Evolutionary conservation across 208 protist genomes (phyloP).

Genomic region (Acanthamoeba castellanii): DNA sequence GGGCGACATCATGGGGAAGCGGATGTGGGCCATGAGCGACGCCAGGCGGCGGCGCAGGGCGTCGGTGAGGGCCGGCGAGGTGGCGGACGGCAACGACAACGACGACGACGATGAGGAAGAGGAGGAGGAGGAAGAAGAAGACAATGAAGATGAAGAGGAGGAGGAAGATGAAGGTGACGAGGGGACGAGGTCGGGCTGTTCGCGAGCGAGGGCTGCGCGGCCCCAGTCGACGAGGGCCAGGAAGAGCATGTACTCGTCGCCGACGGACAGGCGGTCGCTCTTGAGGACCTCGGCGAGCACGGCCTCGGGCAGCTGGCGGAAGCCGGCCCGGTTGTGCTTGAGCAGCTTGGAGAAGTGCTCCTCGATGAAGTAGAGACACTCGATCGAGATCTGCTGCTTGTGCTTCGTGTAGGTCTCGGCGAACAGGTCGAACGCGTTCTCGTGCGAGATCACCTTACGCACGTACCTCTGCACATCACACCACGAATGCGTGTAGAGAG

Average conservation of each 20-base stretch:
- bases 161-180: background rate
- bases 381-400: conserved; percentile 59
- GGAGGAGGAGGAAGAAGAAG: background rate
- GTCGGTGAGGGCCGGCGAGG: background rate
- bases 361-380: conserved; percentile 64
- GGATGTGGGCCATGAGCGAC: background rate
- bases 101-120: background rate
- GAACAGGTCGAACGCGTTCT: conserved; percentile 51
- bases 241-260: conserved; percentile 59
- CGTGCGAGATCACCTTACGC: conserved; percentile 22
- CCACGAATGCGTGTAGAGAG: no score
- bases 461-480: background rate
- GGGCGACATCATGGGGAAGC: conserved; percentile 30
- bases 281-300: conserved; percentile 20
- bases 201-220: background rate
- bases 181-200: background rate
- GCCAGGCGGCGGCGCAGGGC: background rate
- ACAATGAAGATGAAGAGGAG: background rate
- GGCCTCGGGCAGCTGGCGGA: conserved; percentile 37
- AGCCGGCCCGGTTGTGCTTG: conserved; percentile 26
- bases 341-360: conserved; percentile 50
- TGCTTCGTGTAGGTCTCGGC: conserved; percentile 59
- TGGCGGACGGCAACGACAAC: background rate
- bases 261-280: conserved; percentile 36
- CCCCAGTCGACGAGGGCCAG: conserved; percentile 53